Percentiles rank a stretch among this genome's conserved stretches.
These are phyloP conservation scores for Lentinula detonsa DNA, from an alignment of 768 basidiomycete species.

Conservation along the genomic window DNA sequence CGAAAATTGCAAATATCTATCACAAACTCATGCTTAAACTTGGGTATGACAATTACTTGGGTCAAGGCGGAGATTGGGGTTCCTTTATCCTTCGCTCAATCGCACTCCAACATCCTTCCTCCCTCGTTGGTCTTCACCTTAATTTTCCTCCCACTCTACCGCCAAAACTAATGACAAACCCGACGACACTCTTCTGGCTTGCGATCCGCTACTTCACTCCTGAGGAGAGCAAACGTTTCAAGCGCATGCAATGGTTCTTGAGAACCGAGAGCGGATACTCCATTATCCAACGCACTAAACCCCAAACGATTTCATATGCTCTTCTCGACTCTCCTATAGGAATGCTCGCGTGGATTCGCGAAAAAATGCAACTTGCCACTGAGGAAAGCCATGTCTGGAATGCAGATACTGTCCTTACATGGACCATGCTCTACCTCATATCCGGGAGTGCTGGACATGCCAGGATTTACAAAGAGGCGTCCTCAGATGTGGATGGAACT, in stretches of 20 bases:
- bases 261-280: constrained; percentile 28
- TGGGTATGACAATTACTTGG: constrained; percentile 23
- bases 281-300: constrained; percentile 31
- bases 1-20: constrained; percentile 21
- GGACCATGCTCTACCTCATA: constrained; percentile 33
- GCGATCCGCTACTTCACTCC: constrained; percentile 24
- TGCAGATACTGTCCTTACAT: constrained; percentile 26
- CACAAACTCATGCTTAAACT: constrained; percentile 26
- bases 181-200: constrained; percentile 18
- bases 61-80: constrained; percentile 29
- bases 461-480: constrained; percentile 26
- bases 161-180: constrained; percentile 18
- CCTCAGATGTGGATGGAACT: constrained; percentile 4
- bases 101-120: constrained; percentile 18
- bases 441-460: constrained; percentile 27
- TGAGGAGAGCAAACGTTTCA: constrained; percentile 23
- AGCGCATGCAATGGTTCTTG: constrained; percentile 21
- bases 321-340: constrained; percentile 49
- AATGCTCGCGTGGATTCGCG: constrained; percentile 40
- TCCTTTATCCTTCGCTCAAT: constrained; percentile 22
- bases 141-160: constrained; percentile 20
- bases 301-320: constrained; percentile 39
- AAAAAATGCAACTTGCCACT: constrained; percentile 25
- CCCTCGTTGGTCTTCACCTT: constrained; percentile 21
- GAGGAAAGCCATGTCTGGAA: constrained; percentile 23